Conservation (phyloP, 225 moss, liverwort and hornwort genomes). For the Bryum argenteum region DNA sequence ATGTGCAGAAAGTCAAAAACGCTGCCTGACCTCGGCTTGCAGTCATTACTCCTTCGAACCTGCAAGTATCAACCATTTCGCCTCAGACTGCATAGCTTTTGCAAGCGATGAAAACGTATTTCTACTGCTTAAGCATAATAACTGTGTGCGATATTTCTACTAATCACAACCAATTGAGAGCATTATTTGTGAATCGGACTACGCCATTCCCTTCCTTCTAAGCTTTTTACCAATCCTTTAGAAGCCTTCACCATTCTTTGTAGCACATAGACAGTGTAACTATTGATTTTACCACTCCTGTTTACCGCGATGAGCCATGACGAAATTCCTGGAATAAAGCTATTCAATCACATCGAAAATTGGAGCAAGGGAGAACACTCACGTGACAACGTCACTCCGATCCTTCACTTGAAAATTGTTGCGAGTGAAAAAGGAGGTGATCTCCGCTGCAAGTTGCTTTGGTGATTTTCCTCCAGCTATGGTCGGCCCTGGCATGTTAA, state of each 20-base stretch:
- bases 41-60: constrained; percentile 93
- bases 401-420: constrained; percentile 78
- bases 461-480: constrained; percentile 70
- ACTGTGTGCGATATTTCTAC: neutral
- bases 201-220: constrained; percentile 11
- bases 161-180: neutral
- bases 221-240: neutral
- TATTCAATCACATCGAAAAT: neutral
- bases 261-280: neutral
- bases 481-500: constrained; percentile 59
- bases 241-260: constrained; percentile 9
- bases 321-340: neutral
- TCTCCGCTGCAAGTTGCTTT: constrained; percentile 86
- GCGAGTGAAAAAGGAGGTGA: constrained; percentile 78
- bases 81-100: constrained; percentile 30
- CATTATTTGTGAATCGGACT: neutral
- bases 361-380: constrained; percentile 24
- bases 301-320: constrained; percentile 4
- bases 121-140: neutral
- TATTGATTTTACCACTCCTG: neutral
- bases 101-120: neutral
- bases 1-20: constrained; percentile 92
- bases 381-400: constrained; percentile 93
- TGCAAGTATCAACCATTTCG: constrained; percentile 41
- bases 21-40: constrained; percentile 98